Base-by-base conservation (phyloP, 768 basidiomycete species). In the Daedaleopsis sinensis region DNA sequence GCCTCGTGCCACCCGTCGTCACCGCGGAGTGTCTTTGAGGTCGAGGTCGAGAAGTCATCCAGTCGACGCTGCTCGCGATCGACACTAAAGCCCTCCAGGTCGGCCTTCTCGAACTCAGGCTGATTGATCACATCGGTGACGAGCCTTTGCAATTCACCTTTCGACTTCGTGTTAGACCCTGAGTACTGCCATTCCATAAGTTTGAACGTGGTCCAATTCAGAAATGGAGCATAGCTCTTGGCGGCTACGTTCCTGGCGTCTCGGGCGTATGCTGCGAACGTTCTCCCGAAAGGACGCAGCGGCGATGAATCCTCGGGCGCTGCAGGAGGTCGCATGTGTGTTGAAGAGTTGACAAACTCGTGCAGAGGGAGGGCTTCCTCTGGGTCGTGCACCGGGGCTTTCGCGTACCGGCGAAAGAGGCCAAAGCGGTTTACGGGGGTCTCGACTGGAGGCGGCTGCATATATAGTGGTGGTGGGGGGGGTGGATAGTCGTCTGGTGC, bases 101-200 rank as follows among this genome's bases (percentile, higher is more conserved):
- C 55, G 13, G 35, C 24, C 4, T 35, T 2, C 2, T 49, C 13
- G 10, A 57, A 57, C 23, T 38, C 27, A 16, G 44, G 16, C 5
- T 35, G 42, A 0, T 21, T 42, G 5, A 57, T 2, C 2, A 57
- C 39, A 1, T 55, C 58, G n/a, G 71, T 37, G 8, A 72, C 70
- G 0, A 78, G 67, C 0, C 51, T 49, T 9, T 76, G 49, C 0
- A 73, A 49, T 23, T 76, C 70, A 0, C 19, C 42, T 3, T 56
- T 53, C 1, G 74, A 74, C 52, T 77, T 77, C 0, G 21, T 38
- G 13, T 47, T 67, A 4, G 66, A 69, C 0, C 72, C 69, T 6
- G 65, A 62, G 37, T 71, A 74, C 10, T 66, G 59, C 76, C 76
- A 77, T 1, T 57, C 9, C 68, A 72, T 64, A 18, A 72, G 71